A percentile compares a stretch with the other conserved stretches of the same genome.
Conservation (phyloP, 352 stramenopile species). For the Aphanomyces euteiches region DNA sequence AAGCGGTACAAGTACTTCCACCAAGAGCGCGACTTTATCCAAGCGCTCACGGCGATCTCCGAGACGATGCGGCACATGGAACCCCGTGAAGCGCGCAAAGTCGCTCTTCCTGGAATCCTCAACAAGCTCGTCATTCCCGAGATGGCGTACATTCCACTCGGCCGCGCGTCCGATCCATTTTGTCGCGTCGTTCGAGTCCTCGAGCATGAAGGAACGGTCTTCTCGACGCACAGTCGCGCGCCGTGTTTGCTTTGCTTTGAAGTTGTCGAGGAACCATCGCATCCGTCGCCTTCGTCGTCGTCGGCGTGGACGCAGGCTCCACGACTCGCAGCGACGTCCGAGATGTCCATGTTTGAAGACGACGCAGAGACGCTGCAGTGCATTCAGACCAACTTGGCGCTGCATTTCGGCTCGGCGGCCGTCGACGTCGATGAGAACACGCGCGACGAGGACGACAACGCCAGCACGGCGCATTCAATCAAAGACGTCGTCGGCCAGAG, state of each 20-base stretch:
- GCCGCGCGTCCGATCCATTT: conserved; percentile 65
- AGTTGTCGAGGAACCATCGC: conserved; percentile 54
- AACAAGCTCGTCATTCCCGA: conserved; percentile 47
- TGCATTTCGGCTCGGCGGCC: conserved; percentile 30
- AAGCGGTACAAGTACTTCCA: conserved; percentile 83
- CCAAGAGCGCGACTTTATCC: conserved; percentile 71
- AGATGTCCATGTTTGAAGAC: conserved; percentile 10
- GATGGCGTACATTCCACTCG: conserved; percentile 75
- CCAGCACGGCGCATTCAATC: conserved; percentile 56
- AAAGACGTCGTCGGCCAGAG: conserved; percentile 47
- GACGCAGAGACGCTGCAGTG: neutral
- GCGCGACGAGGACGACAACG: conserved; percentile 37
- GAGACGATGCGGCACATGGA: conserved; percentile 66
- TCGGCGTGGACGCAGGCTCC: neutral
- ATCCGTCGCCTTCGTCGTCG: conserved; percentile 9
- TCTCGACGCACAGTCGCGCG: conserved; percentile 72
- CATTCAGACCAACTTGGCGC: neutral
- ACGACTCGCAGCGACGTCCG: conserved; percentile 16
- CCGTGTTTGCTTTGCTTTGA: conserved; percentile 75
- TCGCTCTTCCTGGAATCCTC: conserved; percentile 49
- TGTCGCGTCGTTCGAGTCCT: conserved; percentile 64
- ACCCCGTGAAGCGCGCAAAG: conserved; percentile 59
- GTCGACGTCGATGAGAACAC: conserved; percentile 45
- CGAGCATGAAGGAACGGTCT: conserved; percentile 67
- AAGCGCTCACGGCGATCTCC: conserved; percentile 62